Evolutionary conservation across 345 rosid species (phyloP), one percentile per base, ranked within the genome.

Genomic region (Eutrema yunnanense): DNA sequence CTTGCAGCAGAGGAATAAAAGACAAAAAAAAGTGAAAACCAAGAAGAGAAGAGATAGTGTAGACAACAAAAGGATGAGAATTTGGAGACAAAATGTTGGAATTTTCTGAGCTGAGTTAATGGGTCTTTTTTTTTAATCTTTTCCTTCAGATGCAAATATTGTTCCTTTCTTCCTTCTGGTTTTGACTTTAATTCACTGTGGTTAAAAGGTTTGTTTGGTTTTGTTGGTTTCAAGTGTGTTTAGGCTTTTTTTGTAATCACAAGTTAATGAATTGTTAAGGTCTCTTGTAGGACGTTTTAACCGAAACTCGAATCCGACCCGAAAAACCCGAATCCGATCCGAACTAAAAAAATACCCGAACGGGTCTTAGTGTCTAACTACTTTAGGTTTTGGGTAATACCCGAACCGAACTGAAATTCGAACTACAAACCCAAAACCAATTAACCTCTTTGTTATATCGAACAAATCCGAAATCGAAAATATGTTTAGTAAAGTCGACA

Each of bases 71-170:
- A 19, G 66, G 72, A 66, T 66, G 56, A 66, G 66, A 51, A 42
- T 6, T 74, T 67, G 63, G 69, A 74, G 73, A 67, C 67, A 60
- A 67, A 19, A 12, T 61, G 60, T 73, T 65, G 78, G 78, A 49
- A 32, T 58, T 48, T 73, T 66, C 72, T 73, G 52, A 48, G 67
- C 51, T 38, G 60, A 12, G 32, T 58, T 73, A 14, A 37, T 61
- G 36, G 3, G 46, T 37, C 5, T 10, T 29, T 10, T 29, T 40
- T 40, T 2, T 13, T 54, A 8, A 12, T 57, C 12, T 62, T 43
- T 42, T 62, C 13, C 43, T 43, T 27, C 13, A 43, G 14, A 44
- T 30, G 78, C 73, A 49, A 41, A 74, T 66, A 40, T 65, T 41
- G 9, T 65, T 65, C 19, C 27, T 73, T 48, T 57, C 36, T 29